A percentile compares a stretch with the other conserved stretches of the same genome.
Conservation (phyloP, 202 grass and related monocot species). For the Panicum virgatum region DNA sequence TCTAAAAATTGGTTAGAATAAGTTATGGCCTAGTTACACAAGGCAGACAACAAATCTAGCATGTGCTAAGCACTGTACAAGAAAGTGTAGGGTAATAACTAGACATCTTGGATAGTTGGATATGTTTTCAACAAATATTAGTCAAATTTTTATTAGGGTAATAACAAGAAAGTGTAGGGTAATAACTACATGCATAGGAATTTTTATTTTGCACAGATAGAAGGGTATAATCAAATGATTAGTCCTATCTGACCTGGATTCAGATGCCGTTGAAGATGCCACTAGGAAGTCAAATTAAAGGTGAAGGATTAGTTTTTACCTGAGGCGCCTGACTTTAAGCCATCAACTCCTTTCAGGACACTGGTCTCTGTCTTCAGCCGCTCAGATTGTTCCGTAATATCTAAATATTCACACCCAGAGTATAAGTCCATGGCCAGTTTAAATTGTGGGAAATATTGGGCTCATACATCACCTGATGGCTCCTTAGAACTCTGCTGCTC, state of each 20-base stretch:
- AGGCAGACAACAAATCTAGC: not conserved
- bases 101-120: too few relatives aligned
- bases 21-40: constrained; percentile 3
- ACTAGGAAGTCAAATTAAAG: constrained; percentile 21
- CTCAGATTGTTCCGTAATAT: constrained; percentile 32
- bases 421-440: constrained; percentile 12
- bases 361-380: constrained; percentile 24
- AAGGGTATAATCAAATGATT: constrained; percentile 2
- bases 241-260: constrained; percentile 6
- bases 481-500: constrained; percentile 34
- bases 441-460: constrained; percentile 8
- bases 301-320: constrained; percentile 27
- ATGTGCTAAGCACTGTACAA: not conserved
- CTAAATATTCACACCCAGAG: constrained; percentile 29
- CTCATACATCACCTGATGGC: constrained; percentile 39
- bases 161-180: too few relatives aligned
- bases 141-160: too few relatives aligned
- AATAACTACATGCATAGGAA: not conserved
- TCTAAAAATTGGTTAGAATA: not conserved
- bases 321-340: constrained; percentile 30
- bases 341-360: constrained; percentile 40
- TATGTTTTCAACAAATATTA: too few relatives aligned
- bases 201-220: not conserved
- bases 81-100: not conserved
- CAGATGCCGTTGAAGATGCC: not conserved